Conservation (phyloP, 2,329 filamentous ascomycete species). For the Cladophialophora psammophila region DNA sequence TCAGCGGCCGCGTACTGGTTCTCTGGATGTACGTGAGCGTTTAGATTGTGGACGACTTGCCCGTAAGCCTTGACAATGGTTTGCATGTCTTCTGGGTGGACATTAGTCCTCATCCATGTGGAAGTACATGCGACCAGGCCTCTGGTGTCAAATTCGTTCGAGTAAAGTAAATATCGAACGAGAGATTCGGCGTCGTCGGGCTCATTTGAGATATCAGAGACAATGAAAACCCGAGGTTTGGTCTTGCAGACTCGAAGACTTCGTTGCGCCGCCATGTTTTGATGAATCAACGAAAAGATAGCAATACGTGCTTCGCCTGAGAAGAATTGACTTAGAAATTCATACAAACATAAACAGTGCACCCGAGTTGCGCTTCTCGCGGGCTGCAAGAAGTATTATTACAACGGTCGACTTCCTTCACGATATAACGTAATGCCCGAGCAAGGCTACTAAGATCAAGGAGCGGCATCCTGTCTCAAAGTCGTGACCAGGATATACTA, state of each 20-base stretch:
- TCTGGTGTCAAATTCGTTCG: conserved; percentile 57
- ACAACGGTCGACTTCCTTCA: not conserved
- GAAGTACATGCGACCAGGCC: conserved; percentile 58
- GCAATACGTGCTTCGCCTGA: not conserved
- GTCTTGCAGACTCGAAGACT: conserved; percentile 11
- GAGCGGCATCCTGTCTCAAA: not conserved
- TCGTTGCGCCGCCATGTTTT: not conserved
- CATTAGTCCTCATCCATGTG: conserved; percentile 54
- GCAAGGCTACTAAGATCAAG: not conserved
- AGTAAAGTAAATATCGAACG: conserved; percentile 55
- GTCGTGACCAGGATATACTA: not conserved
- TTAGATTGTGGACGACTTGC: conserved; percentile 57
- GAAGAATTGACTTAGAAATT: not conserved
- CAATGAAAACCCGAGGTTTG: conserved; percentile 50
- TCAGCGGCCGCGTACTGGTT: conserved; percentile 52
- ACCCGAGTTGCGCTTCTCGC: no score
- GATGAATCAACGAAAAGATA: not conserved
- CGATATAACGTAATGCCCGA: not conserved
- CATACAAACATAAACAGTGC: not conserved
- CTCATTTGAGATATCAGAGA: conserved; percentile 58
- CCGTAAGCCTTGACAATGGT: conserved; percentile 56
- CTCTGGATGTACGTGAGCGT: conserved; percentile 56
- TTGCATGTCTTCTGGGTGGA: conserved; percentile 54
- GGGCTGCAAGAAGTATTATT: not conserved
- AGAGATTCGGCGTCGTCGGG: conserved; percentile 57